Conservation (phyloP, 1,284 basidiomycete species). For the Austroboletus niveus region DNA sequence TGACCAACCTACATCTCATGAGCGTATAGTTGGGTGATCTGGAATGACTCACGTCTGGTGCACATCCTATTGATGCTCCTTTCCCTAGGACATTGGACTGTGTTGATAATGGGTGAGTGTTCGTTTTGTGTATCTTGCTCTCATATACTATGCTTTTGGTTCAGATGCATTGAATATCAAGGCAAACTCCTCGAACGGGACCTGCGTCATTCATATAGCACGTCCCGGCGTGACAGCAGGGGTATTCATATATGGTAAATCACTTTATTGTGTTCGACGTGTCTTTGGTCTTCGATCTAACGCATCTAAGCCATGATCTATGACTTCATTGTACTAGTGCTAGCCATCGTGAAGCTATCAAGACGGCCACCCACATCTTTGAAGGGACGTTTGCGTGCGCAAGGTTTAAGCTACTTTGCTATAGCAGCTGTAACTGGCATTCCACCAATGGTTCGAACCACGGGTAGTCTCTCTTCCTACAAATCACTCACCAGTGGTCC, state of each 20-base stretch:
- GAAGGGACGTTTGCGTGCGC: conserved; percentile 10
- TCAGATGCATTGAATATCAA: conserved; percentile 7
- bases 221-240: not conserved
- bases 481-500: not conserved
- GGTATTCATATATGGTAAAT: conserved; percentile 17
- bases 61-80: conserved; percentile 13
- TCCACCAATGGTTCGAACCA: conserved; percentile 15
- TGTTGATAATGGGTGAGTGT: conserved; percentile 14
- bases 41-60: conserved; percentile 16
- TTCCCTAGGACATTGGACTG: conserved; percentile 21
- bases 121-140: not conserved
- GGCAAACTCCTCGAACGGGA: not conserved
- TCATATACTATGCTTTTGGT: not conserved
- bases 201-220: conserved; percentile 2
- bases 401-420: conserved; percentile 23
- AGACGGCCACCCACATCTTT: conserved; percentile 12
- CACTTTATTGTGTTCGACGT: not conserved
- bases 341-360: conserved; percentile 17
- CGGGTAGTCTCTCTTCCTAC: not conserved
- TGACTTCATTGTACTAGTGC: conserved; percentile 20
- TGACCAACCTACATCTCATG: not conserved
- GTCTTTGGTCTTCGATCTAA: not conserved
- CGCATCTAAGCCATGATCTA: conserved; percentile 12
- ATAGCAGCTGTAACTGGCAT: conserved; percentile 11
- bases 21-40: conserved; percentile 26